phyloP scores from a whole-genome alignment of 2,329 filamentous ascomycete genomes.

The Sporothrix phasma region DNA sequence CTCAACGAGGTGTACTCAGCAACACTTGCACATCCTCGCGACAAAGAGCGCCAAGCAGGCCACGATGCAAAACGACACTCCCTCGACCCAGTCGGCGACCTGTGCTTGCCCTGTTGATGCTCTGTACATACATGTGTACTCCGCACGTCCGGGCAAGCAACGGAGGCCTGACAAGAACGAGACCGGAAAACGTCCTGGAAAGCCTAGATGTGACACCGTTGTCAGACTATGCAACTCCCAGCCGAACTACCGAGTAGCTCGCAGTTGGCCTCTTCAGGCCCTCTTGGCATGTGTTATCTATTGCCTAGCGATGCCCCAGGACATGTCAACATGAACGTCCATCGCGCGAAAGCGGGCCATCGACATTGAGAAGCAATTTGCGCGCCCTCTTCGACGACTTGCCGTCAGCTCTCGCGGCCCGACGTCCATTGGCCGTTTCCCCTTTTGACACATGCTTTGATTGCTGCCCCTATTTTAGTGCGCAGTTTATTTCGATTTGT shows the following conservation, averaged over 20 bases:
- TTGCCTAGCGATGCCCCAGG: neutral
- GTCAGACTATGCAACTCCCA: too few species aligned
- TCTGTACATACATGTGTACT: too few species aligned
- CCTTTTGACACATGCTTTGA: neutral
- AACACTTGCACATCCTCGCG: neutral
- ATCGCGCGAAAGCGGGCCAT: neutral
- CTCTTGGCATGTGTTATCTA: neutral
- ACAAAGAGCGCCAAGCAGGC: neutral
- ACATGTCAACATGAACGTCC: neutral
- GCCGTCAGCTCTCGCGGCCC: neutral
- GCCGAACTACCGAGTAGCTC: neutral
- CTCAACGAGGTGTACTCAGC: neutral
- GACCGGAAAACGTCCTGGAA: too few species aligned
- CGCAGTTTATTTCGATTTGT: neutral
- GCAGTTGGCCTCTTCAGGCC: neutral
- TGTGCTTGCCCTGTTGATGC: neutral
- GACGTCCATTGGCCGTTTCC: neutral
- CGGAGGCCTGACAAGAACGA: neutral
- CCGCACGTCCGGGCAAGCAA: neutral
- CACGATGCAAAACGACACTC: neutral
- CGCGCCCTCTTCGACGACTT: neutral
- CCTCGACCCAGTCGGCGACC: neutral
- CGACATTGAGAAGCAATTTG: neutral
- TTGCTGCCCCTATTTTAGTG: neutral
- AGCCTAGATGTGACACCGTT: too few species aligned